Conservation (phyloP, 2,329 filamentous ascomycete species). For the Lecanoromycetidae sp. region DNA sequence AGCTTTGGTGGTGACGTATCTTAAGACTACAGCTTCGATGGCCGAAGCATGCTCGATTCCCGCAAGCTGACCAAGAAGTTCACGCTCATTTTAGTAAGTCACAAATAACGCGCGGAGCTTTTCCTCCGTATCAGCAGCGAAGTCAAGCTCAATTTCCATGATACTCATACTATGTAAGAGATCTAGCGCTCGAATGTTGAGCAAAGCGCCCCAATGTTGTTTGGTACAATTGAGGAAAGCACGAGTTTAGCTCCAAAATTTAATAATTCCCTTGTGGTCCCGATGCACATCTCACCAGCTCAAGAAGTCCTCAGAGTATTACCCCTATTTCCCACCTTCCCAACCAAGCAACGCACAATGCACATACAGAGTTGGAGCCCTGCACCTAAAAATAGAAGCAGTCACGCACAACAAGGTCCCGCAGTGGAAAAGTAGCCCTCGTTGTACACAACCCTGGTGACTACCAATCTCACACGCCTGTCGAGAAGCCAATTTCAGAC, state of each 20-base stretch:
- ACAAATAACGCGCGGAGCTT: background rate
- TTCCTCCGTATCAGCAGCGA: background rate
- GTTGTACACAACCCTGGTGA: too few relatives aligned
- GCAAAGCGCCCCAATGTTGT: background rate
- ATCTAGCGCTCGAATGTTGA: background rate
- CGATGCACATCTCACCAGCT: too few relatives aligned
- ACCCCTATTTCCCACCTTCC: background rate
- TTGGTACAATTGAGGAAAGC: too few relatives aligned
- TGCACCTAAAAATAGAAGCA: too few relatives aligned
- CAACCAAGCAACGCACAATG: too few relatives aligned
- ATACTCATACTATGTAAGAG: background rate
- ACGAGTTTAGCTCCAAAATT: too few relatives aligned
- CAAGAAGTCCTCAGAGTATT: background rate
- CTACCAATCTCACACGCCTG: background rate
- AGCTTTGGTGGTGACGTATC: background rate
- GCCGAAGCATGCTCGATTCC: background rate
- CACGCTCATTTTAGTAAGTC: background rate
- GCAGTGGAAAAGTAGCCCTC: too few relatives aligned
- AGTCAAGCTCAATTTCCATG: background rate
- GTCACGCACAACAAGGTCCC: too few relatives aligned
- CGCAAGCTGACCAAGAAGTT: background rate
- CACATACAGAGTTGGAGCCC: too few relatives aligned
- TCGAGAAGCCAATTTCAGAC: too few relatives aligned
- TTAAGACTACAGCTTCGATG: background rate
- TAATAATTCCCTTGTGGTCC: too few relatives aligned